Evolutionary conservation across 805 yeast species (phyloP).

Genomic region (Hyphopichia homilentoma): DNA sequence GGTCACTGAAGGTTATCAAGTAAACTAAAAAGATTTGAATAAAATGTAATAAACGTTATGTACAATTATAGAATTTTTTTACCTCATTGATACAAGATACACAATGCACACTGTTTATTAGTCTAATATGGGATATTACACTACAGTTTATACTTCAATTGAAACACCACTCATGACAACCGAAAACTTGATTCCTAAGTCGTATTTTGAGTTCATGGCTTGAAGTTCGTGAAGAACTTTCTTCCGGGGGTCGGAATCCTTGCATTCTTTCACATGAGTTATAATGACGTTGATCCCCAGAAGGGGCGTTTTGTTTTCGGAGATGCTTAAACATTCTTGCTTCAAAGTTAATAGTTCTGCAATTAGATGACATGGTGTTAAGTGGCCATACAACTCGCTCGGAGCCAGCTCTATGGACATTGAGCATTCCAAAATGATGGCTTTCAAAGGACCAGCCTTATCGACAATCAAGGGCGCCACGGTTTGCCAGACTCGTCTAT

Average conservation of each 20-base stretch:
- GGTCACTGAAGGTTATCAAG: constrained; percentile 55
- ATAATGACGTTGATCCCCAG: constrained; percentile 45
- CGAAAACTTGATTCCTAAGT: constrained; percentile 45
- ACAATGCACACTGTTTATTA: background rate
- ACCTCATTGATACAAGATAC: background rate
- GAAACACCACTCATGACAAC: constrained; percentile 56
- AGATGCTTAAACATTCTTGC: constrained; percentile 8
- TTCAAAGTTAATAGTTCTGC: constrained; percentile 44
- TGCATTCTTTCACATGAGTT: constrained; percentile 46
- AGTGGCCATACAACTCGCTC: constrained; percentile 68
- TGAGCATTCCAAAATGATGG: constrained; percentile 79
- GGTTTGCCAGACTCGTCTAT: constrained; percentile 51
- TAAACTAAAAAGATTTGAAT: constrained; percentile 28
- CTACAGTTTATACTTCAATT: constrained; percentile 11
- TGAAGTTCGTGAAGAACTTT: constrained; percentile 49
- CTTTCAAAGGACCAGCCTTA: constrained; percentile 34
- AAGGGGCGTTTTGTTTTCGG: constrained; percentile 28
- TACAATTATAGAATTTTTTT: background rate
- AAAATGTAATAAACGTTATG: background rate
- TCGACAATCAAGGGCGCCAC: constrained; percentile 45
- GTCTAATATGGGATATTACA: too few relatives aligned
- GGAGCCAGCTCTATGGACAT: constrained; percentile 30
- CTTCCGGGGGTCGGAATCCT: constrained; percentile 58
- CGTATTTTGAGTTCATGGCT: constrained; percentile 26
- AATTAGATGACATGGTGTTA: constrained; percentile 64